Percentiles rank a stretch among this genome's conserved stretches.
Conservation (phyloP, 371 early-diverging fungal species). For the Mycotypha africana region DNA sequence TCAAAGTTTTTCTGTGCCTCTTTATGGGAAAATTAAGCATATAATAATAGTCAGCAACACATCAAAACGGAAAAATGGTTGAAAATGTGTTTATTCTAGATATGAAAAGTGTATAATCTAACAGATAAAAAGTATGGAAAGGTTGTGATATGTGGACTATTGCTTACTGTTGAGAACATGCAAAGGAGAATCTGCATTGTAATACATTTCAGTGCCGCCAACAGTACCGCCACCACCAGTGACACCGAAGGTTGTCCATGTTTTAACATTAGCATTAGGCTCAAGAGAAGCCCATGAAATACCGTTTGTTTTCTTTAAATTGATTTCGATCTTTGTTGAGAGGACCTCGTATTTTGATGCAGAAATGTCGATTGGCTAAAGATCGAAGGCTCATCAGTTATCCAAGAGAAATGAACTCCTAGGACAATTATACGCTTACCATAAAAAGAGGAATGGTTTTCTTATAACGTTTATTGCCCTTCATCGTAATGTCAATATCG, state of each 20-base stretch:
- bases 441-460: slow-evolving; percentile 57
- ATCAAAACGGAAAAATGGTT: too few species aligned
- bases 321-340: slow-evolving; percentile 85
- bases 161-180: slow-evolving; percentile 8
- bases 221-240: slow-evolving; percentile 57
- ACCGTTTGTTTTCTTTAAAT: slow-evolving; percentile 79
- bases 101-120: too few species aligned
- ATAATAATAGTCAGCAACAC: too few species aligned
- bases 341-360: slow-evolving; percentile 67
- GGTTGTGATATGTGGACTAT: too few species aligned
- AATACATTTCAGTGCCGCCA: slow-evolving; percentile 50
- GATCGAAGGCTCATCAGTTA: neutral
- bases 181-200: slow-evolving; percentile 27
- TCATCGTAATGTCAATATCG: slow-evolving; percentile 44
- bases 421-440: slow-evolving; percentile 16
- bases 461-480: slow-evolving; percentile 58
- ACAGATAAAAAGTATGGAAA: too few species aligned
- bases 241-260: slow-evolving; percentile 86
- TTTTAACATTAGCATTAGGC: slow-evolving; percentile 55
- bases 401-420: neutral
- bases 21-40: too few species aligned
- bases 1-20: too few species aligned
- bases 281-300: slow-evolving; percentile 85
- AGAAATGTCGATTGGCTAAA: slow-evolving; percentile 64
- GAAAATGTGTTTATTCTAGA: too few species aligned